Evolutionary conservation across 495 filamentous ascomycete genomes (phyloP).

Genomic region (Penicillium argentinense): DNA sequence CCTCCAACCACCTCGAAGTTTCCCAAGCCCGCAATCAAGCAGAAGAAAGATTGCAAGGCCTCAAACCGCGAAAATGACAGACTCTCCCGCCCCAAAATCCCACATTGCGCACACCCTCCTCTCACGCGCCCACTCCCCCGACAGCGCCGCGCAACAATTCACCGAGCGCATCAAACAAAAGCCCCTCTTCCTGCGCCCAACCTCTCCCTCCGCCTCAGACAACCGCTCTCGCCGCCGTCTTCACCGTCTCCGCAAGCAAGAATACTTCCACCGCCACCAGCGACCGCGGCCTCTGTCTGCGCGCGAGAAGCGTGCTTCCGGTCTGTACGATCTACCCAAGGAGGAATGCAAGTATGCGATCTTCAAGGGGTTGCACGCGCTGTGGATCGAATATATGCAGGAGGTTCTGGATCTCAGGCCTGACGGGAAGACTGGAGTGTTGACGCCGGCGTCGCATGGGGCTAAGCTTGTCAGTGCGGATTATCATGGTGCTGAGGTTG

Average conservation of each 20-base stretch:
- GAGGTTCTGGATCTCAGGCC: constrained; percentile 60
- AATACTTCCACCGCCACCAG: constrained; percentile 55
- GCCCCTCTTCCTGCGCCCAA: constrained; percentile 75
- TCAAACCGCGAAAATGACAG: constrained; percentile 26
- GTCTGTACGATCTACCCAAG: constrained; percentile 71
- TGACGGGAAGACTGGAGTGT: constrained; percentile 38
- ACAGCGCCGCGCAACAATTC: constrained; percentile 67
- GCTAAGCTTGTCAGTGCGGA: constrained; percentile 79
- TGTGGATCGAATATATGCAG: constrained; percentile 85
- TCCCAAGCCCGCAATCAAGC: too few species aligned
- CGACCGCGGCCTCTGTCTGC: constrained; percentile 80
- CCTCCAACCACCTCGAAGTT: constrained; percentile 3
- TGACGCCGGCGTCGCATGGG: constrained; percentile 53
- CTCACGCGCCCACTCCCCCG: constrained; percentile 68
- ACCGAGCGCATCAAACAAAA: constrained; percentile 78
- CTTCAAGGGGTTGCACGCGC: constrained; percentile 69
- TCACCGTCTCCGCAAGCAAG: constrained; percentile 54
- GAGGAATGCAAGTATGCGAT: constrained; percentile 68
- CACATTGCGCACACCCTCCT: constrained; percentile 70
- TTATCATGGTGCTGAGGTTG: constrained; percentile 82
- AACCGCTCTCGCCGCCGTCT: constrained; percentile 65
- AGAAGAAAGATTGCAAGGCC: too few species aligned
- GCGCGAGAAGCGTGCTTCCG: constrained; percentile 68
- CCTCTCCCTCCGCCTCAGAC: constrained; percentile 59
- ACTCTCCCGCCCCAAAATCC: constrained; percentile 28